These are phyloP conservation scores for Exserohilum turcica DNA, from an alignment of 2,329 filamentous ascomycete genomes.

Conservation along the genomic window DNA sequence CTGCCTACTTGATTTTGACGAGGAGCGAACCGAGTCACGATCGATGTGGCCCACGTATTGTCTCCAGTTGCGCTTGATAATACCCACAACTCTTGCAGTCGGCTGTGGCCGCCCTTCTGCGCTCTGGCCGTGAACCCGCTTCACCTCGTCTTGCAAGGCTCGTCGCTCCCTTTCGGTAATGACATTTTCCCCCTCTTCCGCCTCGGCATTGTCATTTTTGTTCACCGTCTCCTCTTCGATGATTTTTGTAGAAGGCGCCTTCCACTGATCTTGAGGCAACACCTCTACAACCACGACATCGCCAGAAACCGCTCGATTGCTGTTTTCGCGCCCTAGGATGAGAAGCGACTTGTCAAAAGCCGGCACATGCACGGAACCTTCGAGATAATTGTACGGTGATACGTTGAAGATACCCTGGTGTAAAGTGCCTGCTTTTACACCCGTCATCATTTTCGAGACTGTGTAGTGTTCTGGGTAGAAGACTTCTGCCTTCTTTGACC, in stretches of 20 bases:
- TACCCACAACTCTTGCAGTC: conserved; percentile 87
- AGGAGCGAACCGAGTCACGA: conserved; percentile 76
- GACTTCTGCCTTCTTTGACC: conserved; percentile 69
- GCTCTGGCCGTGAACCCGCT: conserved; percentile 76
- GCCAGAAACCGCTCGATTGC: conserved; percentile 90
- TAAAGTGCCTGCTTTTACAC: conserved; percentile 82
- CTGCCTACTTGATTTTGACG: conserved; percentile 75
- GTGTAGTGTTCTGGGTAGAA: conserved; percentile 90
- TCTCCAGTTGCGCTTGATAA: conserved; percentile 95
- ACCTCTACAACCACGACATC: conserved; percentile 94
- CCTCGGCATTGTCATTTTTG: conserved; percentile 90
- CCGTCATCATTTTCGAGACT: conserved; percentile 91
- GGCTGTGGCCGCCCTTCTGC: conserved; percentile 82
- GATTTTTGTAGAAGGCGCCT: conserved; percentile 91
- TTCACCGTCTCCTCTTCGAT: conserved; percentile 92
- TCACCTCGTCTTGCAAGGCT: conserved; percentile 89
- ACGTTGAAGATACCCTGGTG: conserved; percentile 97
- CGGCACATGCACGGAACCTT: conserved; percentile 87
- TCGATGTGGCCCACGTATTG: conserved; percentile 98
- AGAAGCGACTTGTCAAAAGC: conserved; percentile 89
- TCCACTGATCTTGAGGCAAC: conserved; percentile 94
- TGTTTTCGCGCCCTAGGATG: conserved; percentile 90
- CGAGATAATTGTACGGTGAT: conserved; percentile 96
- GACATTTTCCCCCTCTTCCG: conserved; percentile 72
- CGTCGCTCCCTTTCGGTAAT: conserved; percentile 86